Base-by-base conservation (phyloP, 805 yeast species). In the Yarrowia sp. region DNA sequence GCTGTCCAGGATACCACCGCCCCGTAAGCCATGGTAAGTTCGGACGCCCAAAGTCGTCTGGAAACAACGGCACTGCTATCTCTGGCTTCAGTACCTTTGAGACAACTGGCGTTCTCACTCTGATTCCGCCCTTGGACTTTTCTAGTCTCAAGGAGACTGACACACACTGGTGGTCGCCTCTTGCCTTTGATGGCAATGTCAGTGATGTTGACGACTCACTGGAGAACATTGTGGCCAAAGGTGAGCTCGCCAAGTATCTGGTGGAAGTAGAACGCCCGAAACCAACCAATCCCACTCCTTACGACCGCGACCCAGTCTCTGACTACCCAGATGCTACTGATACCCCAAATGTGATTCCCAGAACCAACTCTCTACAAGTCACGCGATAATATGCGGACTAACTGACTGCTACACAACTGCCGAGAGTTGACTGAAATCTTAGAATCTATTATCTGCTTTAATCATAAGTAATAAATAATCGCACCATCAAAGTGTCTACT, bases 1-100 rank as follows among this genome's bases (percentile, higher is more conserved):
- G 41, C 58, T 51, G 58, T 28, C 58, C 58, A 2, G 58, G 58
- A 51, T 51, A 51, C 58, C 58, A 41, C 58, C 41, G 58, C 14
- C 58, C 58, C 6, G 41, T 35, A 30, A 51, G 58, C 41, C 58
- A 51, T 14, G 58, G 58, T 30, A 51, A 51, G 41, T 51, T 51
- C 33, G 58, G 41, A 17, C 41, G 58, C 3, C 14, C 17, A 16
- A 51, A 51, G 41, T 51, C 58, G 32, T 51, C 58, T 16, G 58
- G 58, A n/a, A 51, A 51, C 30, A 51, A 51, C 9, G 58, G 58
- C 41, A 33, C 58, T 9, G 58, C 33, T 9, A 51, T 51, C 30
- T 16, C 22, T 14, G 58, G 58, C 16, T 51, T 51, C 58, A 32
- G 17, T 4, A 51, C 10, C 24, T 9, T 38, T 35, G 41, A 33